Evolutionary conservation across 768 basidiomycete genomes (phyloP), one percentile per base, ranked within the genome.

Genomic region (Termitomyces eurrhizus): DNA sequence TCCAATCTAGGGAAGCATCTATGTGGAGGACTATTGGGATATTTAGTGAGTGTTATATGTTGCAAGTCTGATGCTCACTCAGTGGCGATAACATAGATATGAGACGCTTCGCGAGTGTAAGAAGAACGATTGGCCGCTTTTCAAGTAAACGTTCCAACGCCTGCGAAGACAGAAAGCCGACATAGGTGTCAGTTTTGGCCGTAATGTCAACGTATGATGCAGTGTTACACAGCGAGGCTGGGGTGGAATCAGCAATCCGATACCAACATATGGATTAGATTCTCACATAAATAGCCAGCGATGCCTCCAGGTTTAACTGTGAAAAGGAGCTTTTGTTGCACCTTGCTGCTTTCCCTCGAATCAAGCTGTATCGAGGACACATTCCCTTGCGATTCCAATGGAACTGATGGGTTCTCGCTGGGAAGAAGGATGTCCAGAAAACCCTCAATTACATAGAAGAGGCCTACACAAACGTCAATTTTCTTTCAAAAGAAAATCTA

Each of bases 151-250:
- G 80, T 69, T 98, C 94, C 58, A 99, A 76, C 7, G 96, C 90
- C 68, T 89, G 83, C 3, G 91, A 86, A 1, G 97, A 92, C 33
- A 99, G 73, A 73, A 96, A 96, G 0, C 97, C 97, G 64, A 98
- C 97, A 67, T 96, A 99, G n/a, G 89, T 90, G 69, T 99, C 96
- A 0, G 95, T 98, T 77, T 98, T 98, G 5, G 97, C 95, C 64
- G 82, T 89, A 70, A 99, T 97, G 71, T 96, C 93, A 48, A 98
- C 95, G 69, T 98, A 99, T 2, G 94, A 96, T 6, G 94, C 88
- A 32, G 90, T 94, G 57, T 88, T 90, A 65, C 92, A 93, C 4
- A 98, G 81, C 0, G 95, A 94, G 18, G 95, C 92, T 93, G 26
- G 42, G 2, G n/a, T 33, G 14, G 21, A 29, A 24, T 36, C 29